Evolutionary conservation across 257 asterid genomes (phyloP), one percentile per base, ranked within the genome.

Genomic region (Solanum chmielewskii): DNA sequence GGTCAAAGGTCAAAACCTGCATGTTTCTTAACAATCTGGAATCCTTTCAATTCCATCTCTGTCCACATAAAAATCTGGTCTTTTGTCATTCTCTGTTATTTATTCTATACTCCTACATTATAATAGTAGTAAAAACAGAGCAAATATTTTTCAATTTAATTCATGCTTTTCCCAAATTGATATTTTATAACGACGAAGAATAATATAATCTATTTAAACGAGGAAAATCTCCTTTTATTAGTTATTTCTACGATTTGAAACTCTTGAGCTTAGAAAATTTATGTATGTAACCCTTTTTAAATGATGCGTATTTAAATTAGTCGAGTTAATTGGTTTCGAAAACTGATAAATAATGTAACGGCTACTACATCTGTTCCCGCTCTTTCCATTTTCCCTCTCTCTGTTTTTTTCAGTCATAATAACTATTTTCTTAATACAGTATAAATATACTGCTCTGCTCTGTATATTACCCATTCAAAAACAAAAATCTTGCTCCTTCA

Each of bases 1-100:
- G 92, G 95, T 94, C 96, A 93, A 92, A 37, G 93, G 98, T 95
- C 94, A 94, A 89, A 84, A 77, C 91, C 90, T 93, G 92, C 89
- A 91, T 90, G 82, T 87, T 76, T 59, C 86, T 80, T 75, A 42
- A 71, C 59, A 39, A 18, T 29, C 69, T 29, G 68, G 29, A 49
- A 29, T 18, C 84, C 82, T 74, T 78, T 78, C 84, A 78, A 15
- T 78, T 78, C 84, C 27, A 21, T 78, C 41, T 78, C 21, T 78
- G 84, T 78, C 25, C 84, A 49, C 85, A 49, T 47, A 29, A 47
- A 47, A 80, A 29, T 81, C 29, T 81, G 68, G 9, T 81, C 12
- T 49, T 80, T 47, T 27, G 42, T 47, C 68, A 16, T 27, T 49
- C 60, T 62, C 21, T 27, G 21, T 18, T 68, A 27, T 45, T 25